Evolutionary conservation across 1,284 basidiomycete genomes (phyloP).

Genomic region (Apiotrichum brassicae): DNA sequence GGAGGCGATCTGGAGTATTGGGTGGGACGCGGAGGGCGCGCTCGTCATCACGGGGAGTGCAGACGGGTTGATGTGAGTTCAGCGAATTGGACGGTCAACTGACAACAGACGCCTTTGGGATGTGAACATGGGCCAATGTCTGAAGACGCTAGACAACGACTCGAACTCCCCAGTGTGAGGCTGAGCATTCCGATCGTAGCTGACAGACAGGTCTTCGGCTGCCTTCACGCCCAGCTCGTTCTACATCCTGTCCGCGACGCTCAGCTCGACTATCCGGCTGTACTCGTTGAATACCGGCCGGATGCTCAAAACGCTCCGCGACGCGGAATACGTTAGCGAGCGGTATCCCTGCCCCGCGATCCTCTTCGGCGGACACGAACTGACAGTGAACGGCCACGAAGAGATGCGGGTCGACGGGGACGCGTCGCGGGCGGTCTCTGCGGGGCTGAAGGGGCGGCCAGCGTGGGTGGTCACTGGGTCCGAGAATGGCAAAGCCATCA

Average conservation of each 20-base stretch:
- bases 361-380: constrained; percentile 20
- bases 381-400: constrained; percentile 1
- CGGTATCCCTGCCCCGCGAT: constrained; percentile 31
- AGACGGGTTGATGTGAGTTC: constrained; percentile 86
- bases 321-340: constrained; percentile 27
- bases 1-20: constrained; percentile 88
- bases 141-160: constrained; percentile 93
- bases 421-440: background rate
- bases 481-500: constrained; percentile 78
- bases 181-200: background rate
- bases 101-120: constrained; percentile 84
- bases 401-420: constrained; percentile 6
- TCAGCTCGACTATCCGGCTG: constrained; percentile 85
- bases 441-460: background rate
- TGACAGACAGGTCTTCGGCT: constrained; percentile 25
- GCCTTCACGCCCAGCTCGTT: constrained; percentile 85
- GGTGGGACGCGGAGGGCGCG: constrained; percentile 90
- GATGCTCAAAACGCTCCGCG: constrained; percentile 74
- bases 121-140: constrained; percentile 88
- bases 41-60: constrained; percentile 88
- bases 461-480: constrained; percentile 74
- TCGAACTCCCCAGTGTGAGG: constrained; percentile 84
- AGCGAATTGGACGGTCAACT: background rate
- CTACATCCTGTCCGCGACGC: constrained; percentile 79
- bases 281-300: constrained; percentile 92